Evolutionary conservation across 768 basidiomycete genomes (phyloP).

Genomic region (Clathrus columnatus): DNA sequence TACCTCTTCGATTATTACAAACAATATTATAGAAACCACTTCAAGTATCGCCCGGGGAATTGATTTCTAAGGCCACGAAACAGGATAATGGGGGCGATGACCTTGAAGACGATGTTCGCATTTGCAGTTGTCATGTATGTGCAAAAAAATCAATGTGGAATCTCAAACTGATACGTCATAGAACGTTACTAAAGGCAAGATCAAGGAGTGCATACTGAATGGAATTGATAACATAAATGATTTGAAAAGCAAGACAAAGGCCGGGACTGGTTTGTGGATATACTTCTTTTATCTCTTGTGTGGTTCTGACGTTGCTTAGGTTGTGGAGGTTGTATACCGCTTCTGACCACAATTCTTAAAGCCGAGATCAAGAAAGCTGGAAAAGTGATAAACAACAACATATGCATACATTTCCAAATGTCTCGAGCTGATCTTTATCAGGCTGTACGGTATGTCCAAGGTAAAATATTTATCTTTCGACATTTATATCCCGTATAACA

Average conservation of each 20-base stretch:
- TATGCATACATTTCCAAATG: conserved; percentile 61
- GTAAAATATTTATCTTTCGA: background rate
- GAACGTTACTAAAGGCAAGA: conserved; percentile 57
- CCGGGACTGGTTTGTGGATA: conserved; percentile 37
- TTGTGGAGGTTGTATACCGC: conserved; percentile 66
- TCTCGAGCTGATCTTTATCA: conserved; percentile 60
- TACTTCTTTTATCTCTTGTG: background rate
- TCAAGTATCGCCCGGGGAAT: conserved; percentile 53
- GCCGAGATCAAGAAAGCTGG: conserved; percentile 63
- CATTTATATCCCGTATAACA: conserved; percentile 14
- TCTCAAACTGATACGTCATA: conserved; percentile 13
- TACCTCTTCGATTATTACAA: background rate
- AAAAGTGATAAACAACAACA: conserved; percentile 43
- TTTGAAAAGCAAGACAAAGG: conserved; percentile 60
- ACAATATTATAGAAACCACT: conserved; percentile 43
- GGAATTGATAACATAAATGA: conserved; percentile 42
- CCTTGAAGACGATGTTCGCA: conserved; percentile 61
- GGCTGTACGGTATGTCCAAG: conserved; percentile 35
- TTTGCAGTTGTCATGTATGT: conserved; percentile 59
- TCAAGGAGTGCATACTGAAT: conserved; percentile 40
- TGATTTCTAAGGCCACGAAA: conserved; percentile 47
- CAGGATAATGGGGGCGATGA: conserved; percentile 54
- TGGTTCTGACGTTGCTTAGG: conserved; percentile 16
- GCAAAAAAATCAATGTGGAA: background rate
- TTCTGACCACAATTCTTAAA: conserved; percentile 41